phyloP scores from a whole-genome alignment of 805 yeast species.

The Candida maesae region DNA sequence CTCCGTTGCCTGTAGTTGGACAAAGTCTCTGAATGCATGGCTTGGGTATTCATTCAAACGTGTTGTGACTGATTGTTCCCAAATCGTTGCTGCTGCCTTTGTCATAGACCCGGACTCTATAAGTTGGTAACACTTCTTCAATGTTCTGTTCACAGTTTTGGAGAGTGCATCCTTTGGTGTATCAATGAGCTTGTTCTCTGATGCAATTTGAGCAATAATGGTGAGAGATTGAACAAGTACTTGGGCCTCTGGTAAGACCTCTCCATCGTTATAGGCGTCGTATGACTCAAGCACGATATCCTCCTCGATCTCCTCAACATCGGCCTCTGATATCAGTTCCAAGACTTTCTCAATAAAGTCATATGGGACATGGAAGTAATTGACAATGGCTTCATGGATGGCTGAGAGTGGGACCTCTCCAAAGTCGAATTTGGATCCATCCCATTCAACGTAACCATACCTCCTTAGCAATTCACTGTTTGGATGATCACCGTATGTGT shows the following conservation, averaged over 20 bases:
- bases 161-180: slow-evolving; percentile 15
- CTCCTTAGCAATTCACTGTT: slow-evolving; percentile 87
- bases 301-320: slow-evolving; percentile 36
- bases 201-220: slow-evolving; percentile 29
- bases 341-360: slow-evolving; percentile 33
- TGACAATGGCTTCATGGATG: slow-evolving; percentile 29
- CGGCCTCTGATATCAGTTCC: slow-evolving; percentile 22
- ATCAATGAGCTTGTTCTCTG: slow-evolving; percentile 6
- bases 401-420: slow-evolving; percentile 60
- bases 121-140: slow-evolving; percentile 59
- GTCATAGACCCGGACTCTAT: slow-evolving; percentile 48
- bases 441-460: slow-evolving; percentile 83
- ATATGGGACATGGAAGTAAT: slow-evolving; percentile 30
- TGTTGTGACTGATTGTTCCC: slow-evolving; percentile 26
- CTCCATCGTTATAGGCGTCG: slow-evolving; percentile 58
- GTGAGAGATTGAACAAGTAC: slow-evolving; percentile 52
- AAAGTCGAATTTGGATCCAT: slow-evolving; percentile 71
- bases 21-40: slow-evolving; percentile 27
- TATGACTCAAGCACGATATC: slow-evolving; percentile 51
- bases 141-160: slow-evolving; percentile 42
- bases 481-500: slow-evolving; percentile 88
- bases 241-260: slow-evolving; percentile 54
- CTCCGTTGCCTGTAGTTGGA: slow-evolving; percentile 18
- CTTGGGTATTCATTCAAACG: slow-evolving; percentile 48
- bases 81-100: slow-evolving; percentile 24